Evolutionary conservation across 768 basidiomycete genomes (phyloP).

Genomic region (Neoboletus magnificus): DNA sequence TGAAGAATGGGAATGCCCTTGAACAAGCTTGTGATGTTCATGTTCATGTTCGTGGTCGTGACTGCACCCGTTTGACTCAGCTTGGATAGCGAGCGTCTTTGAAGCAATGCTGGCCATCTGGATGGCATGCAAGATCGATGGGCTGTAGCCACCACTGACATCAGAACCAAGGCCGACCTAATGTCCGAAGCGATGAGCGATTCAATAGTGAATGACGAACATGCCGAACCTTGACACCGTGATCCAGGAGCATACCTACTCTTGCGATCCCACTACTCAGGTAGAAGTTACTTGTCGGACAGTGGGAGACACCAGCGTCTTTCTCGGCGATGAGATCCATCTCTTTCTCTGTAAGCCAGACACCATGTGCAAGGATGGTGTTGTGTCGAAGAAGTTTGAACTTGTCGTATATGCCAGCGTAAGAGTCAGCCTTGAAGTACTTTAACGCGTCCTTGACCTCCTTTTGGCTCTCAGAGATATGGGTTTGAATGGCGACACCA

Average conservation of each 20-base stretch:
- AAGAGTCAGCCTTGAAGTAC: slow-evolving; percentile 67
- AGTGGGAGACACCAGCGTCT: slow-evolving; percentile 82
- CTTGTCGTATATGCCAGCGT: slow-evolving; percentile 80
- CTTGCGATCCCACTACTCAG: slow-evolving; percentile 81
- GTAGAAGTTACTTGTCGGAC: slow-evolving; percentile 93
- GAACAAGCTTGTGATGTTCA: not conserved
- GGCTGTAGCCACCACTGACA: slow-evolving; percentile 81
- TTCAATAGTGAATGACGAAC: not conserved
- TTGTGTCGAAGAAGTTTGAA: slow-evolving; percentile 71
- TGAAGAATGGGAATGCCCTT: not conserved
- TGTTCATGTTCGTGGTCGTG: not conserved
- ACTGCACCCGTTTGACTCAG: slow-evolving; percentile 12
- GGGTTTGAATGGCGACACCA: slow-evolving; percentile 81
- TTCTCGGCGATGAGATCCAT: slow-evolving; percentile 62
- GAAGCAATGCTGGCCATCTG: slow-evolving; percentile 78
- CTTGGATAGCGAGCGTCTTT: slow-evolving; percentile 64
- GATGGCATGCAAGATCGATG: slow-evolving; percentile 74
- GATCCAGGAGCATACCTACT: slow-evolving; percentile 76
- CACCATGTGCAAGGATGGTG: slow-evolving; percentile 86
- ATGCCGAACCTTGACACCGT: slow-evolving; percentile 72
- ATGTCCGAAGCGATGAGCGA: slow-evolving; percentile 2
- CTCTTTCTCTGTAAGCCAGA: slow-evolving; percentile 74
- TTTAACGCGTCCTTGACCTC: slow-evolving; percentile 67
- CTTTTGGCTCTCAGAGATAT: slow-evolving; percentile 78
- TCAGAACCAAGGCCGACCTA: slow-evolving; percentile 96